phyloP scores from a whole-genome alignment of 768 basidiomycete species.

The Mycena amicta region DNA sequence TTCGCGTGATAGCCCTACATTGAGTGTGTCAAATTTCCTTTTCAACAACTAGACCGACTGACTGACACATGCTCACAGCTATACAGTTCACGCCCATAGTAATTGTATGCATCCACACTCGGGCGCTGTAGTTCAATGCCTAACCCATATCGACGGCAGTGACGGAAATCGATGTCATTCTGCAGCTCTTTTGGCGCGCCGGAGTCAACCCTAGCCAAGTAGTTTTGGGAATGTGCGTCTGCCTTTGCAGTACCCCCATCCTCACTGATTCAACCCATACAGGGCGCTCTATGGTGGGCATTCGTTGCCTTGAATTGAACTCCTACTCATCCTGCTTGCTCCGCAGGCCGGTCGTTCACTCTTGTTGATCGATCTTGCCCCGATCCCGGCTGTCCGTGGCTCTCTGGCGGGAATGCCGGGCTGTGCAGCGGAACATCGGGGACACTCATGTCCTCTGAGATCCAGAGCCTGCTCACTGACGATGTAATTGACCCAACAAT shows the following conservation, averaged over 20 bases:
- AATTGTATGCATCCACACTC: background rate
- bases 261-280: conserved; percentile 15
- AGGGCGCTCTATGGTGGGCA: background rate
- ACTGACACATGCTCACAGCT: too few relatives aligned
- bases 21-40: too few relatives aligned
- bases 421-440: background rate
- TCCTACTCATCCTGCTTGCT: background rate
- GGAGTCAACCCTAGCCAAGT: conserved; percentile 26
- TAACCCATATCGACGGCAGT: too few relatives aligned
- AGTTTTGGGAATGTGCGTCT: conserved; percentile 26
- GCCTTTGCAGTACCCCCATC: conserved; percentile 22
- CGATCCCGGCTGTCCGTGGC: background rate
- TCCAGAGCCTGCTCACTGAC: background rate
- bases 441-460: background rate
- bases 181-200: conserved; percentile 20
- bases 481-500: too few relatives aligned
- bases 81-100: too few relatives aligned
- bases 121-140: too few relatives aligned
- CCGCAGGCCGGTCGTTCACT: background rate
- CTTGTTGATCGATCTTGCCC: background rate
- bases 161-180: background rate
- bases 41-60: too few relatives aligned
- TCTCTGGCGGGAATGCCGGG: background rate
- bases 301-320: background rate
- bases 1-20: too few relatives aligned